These are phyloP conservation scores for Theileria luwenshuni DNA, from an alignment of 169 alveolate genomes.

Conservation along the genomic window DNA sequence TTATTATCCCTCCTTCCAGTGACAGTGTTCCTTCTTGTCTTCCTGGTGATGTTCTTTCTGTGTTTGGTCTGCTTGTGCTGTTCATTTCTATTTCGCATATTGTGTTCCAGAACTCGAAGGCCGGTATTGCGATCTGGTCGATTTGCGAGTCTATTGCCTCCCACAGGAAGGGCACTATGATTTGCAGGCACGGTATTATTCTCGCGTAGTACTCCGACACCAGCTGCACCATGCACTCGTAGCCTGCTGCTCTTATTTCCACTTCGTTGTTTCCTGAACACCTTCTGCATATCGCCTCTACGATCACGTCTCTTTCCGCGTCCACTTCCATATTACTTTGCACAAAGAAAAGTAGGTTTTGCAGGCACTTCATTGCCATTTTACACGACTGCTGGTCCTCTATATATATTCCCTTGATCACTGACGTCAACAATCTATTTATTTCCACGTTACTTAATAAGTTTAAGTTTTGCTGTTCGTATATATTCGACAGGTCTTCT, in stretches of 20 bases:
- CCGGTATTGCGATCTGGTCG: slow-evolving; percentile 85
- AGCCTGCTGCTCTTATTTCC: slow-evolving; percentile 83
- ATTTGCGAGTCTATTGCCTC: slow-evolving; percentile 78
- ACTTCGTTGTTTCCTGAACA: slow-evolving; percentile 71
- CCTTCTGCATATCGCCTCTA: slow-evolving; percentile 78
- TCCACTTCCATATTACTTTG: slow-evolving; percentile 70
- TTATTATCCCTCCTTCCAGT: slow-evolving; percentile 52
- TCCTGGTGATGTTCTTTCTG: slow-evolving; percentile 32
- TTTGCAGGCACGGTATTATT: slow-evolving; percentile 80
- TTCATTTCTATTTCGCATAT: slow-evolving; percentile 84
- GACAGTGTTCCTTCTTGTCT: slow-evolving; percentile 38
- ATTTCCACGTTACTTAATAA: slow-evolving; percentile 68
- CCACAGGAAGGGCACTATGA: slow-evolving; percentile 82
- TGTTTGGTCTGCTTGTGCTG: slow-evolving; percentile 41
- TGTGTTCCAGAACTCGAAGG: slow-evolving; percentile 88
- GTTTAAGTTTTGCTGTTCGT: slow-evolving; percentile 70
- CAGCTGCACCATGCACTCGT: slow-evolving; percentile 82
- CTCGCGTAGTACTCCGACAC: slow-evolving; percentile 81
- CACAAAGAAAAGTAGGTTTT: slow-evolving; percentile 71
- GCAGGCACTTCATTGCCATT: slow-evolving; percentile 71
- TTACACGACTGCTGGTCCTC: slow-evolving; percentile 70
- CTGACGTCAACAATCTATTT: slow-evolving; percentile 72
- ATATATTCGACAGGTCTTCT: slow-evolving; percentile 81
- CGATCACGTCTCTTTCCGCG: slow-evolving; percentile 74
- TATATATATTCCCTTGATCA: slow-evolving; percentile 73